Base-by-base conservation (phyloP, 352 stramenopile genomes). In the Sclerospora graminicola region DNA sequence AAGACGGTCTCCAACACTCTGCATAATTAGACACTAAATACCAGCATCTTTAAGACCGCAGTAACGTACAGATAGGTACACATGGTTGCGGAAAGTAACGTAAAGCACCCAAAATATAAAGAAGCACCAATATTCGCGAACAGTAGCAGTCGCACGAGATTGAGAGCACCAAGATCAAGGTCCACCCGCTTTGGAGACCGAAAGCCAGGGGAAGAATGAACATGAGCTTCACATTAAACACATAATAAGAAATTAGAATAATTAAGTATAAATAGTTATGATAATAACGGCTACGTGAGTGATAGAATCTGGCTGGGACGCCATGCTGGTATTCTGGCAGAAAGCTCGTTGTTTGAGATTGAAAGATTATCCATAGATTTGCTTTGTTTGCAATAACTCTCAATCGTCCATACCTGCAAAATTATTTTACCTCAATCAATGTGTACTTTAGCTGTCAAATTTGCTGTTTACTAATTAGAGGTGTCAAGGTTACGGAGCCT, bases 301-400 rank as follows among this genome's bases (percentile, higher is more conserved):
- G 76, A 48, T 93, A 93, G 49, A 90, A 93, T 4, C 78, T 76
- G 6, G 81, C 71, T 5, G 81, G 89, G 37, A 90, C 40, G 51
- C n/a, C n/a, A n/a, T n/a, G n/a, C n/a, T n/a, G n/a, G n/a, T n/a
- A n/a, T n/a, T n/a, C n/a, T n/a, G n/a, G n/a, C n/a, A n/a, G n/a
- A n/a, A n/a, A n/a, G n/a, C n/a, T n/a, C n/a, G n/a, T n/a, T n/a
- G n/a, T n/a, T n/a, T n/a, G n/a, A n/a, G n/a, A n/a, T n/a, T n/a
- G n/a, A n/a, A n/a, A n/a, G n/a, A n/a, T n/a, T n/a, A n/a, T n/a
- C n/a, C n/a, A n/a, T n/a, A n/a, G n/a, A n/a, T n/a, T n/a, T n/a
- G n/a, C n/a, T n/a, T n/a, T n/a, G n/a, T n/a, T n/a, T n/a, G n/a
- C n/a, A n/a, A n/a, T n/a, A n/a, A n/a, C n/a, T n/a, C n/a, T n/a